Conservation (phyloP, 2,329 filamentous ascomycete genomes). For the Parafenestella ontariensis region DNA sequence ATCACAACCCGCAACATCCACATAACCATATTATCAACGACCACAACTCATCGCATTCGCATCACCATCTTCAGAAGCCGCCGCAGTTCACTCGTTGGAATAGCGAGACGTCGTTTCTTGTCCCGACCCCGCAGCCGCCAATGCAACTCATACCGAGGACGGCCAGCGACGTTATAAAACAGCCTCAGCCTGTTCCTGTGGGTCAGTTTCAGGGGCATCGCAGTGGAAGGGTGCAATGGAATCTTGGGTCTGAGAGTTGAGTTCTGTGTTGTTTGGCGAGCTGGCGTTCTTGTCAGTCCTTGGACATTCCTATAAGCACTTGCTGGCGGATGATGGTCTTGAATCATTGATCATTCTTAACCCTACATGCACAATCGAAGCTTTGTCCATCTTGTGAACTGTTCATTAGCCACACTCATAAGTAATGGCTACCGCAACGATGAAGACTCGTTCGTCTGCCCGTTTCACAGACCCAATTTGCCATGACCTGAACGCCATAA, state of each 20-base stretch:
- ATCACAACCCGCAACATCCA: constrained; percentile 4
- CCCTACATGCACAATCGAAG: neutral
- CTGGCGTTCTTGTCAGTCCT: neutral
- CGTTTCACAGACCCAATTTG: neutral
- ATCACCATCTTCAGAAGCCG: constrained; percentile 28
- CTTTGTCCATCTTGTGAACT: neutral
- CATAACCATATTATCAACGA: constrained; percentile 22
- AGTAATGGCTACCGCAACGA: neutral
- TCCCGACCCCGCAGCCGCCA: constrained; percentile 14
- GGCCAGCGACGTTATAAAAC: constrained; percentile 38
- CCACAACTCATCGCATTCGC: constrained; percentile 27
- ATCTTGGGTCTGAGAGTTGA: constrained; percentile 41
- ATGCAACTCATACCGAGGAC: constrained; percentile 24
- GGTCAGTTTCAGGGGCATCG: constrained; percentile 20
- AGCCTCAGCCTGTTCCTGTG: constrained; percentile 35
- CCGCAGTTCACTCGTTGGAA: constrained; percentile 26
- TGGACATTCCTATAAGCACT: neutral
- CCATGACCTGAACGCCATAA: constrained; percentile 6
- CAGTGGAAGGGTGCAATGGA: constrained; percentile 44
- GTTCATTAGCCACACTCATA: neutral
- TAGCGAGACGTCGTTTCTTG: constrained; percentile 29
- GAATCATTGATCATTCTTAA: neutral
- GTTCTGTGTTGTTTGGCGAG: neutral
- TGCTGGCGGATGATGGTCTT: neutral
- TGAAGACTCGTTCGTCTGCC: neutral